Percentiles rank a stretch among this genome's conserved stretches.
Evolutionary conservation across 139 green algal species (phyloP).

Genomic region (Edaphochlamys debaryana): DNA sequence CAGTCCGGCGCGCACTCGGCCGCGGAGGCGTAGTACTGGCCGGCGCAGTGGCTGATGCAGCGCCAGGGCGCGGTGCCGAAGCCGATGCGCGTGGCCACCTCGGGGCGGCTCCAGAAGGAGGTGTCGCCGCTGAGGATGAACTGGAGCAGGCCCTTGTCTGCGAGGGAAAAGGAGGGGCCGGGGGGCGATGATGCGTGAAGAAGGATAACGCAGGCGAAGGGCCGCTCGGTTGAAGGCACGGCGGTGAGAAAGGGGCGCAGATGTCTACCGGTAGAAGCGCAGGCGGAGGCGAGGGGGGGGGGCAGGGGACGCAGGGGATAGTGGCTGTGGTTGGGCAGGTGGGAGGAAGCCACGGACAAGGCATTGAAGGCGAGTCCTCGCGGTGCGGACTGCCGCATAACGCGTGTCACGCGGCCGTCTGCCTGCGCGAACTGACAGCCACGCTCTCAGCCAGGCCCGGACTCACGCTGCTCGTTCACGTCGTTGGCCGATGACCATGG

Average conservation of each 20-base stretch:
- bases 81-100: slow-evolving; percentile 23
- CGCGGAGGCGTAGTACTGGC: background rate
- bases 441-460: too few relatives aligned
- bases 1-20: slow-evolving; percentile 15
- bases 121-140: slow-evolving; percentile 38
- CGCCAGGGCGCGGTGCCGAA: slow-evolving; percentile 16
- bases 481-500: background rate
- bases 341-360: too few relatives aligned
- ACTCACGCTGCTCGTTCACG: slow-evolving; percentile 35
- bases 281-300: too few relatives aligned
- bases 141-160: slow-evolving; percentile 31
- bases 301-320: too few relatives aligned
- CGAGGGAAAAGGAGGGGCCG: background rate
- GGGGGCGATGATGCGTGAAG: background rate
- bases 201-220: background rate
- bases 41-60: slow-evolving; percentile 8
- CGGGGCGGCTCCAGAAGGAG: slow-evolving; percentile 28
- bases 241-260: too few relatives aligned
- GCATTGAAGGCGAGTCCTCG: too few relatives aligned
- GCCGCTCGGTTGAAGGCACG: background rate
- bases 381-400: too few relatives aligned
- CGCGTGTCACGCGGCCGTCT: too few relatives aligned
- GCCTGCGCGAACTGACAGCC: background rate
- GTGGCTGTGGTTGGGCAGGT: background rate
- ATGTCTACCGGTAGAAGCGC: too few relatives aligned